phyloP scores from a whole-genome alignment of 768 basidiomycete genomes.

The Mycena pura region DNA sequence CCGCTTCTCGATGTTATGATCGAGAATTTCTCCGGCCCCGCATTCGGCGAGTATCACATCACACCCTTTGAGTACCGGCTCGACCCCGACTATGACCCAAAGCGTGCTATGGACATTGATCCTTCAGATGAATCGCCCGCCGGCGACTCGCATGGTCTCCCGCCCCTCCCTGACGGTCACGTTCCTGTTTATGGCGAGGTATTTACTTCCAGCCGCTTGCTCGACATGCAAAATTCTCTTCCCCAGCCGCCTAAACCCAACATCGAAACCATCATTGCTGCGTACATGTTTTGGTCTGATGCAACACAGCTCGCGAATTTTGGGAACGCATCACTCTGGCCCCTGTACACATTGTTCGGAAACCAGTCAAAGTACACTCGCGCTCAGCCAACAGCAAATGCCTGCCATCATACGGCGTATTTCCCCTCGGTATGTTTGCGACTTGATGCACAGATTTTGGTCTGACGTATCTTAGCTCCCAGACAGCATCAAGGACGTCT shows the following conservation, averaged over 20 bases:
- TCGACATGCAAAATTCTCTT: no score
- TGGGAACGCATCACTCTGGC: conserved; percentile 21
- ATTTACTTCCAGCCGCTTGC: conserved; percentile 20
- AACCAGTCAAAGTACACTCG: neutral
- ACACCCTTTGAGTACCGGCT: conserved; percentile 21
- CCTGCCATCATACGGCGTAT: conserved; percentile 25
- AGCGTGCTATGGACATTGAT: neutral
- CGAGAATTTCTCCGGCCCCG: no score
- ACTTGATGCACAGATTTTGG: neutral
- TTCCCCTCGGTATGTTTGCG: conserved; percentile 38
- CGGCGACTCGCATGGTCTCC: neutral
- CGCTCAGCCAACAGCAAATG: neutral
- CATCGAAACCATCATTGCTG: no score
- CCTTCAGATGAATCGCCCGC: neutral
- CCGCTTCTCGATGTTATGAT: neutral
- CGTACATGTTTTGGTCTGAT: no score
- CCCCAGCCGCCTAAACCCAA: no score
- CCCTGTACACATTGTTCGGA: conserved; percentile 11
- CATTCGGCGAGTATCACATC: conserved; percentile 10
- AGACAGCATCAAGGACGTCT: conserved; percentile 35
- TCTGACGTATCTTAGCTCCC: conserved; percentile 34
- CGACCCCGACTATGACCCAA: conserved; percentile 4
- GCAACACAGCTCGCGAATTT: no score
- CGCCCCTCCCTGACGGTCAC: conserved; percentile 1
- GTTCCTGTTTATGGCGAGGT: conserved; percentile 25